phyloP scores from a whole-genome alignment of 805 yeast species.

The Yueomyces sinensis region DNA sequence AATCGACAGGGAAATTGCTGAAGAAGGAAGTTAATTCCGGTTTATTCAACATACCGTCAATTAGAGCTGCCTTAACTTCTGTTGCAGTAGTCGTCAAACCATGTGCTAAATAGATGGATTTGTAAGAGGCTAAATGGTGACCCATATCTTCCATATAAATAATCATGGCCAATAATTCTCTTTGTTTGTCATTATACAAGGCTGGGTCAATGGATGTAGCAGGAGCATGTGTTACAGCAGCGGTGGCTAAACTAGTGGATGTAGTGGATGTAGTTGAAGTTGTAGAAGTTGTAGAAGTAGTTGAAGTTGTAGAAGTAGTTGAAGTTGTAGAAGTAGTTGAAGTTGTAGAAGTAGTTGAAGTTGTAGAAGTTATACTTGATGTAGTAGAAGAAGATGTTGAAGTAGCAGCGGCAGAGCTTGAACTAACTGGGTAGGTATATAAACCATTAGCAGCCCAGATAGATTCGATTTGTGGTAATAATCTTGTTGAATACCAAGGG shows the following conservation, averaged over 20 bases:
- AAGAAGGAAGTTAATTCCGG: conserved; percentile 15
- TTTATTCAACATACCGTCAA: not conserved
- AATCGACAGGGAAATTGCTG: conserved; percentile 13
- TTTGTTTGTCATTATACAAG: not conserved
- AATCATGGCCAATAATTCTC: not conserved
- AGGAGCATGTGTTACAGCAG: not conserved
- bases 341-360: conserved; percentile 8
- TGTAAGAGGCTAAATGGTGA: not conserved
- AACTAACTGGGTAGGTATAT: not conserved
- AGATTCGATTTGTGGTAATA: conserved; percentile 1
- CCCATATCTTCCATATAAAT: not conserved
- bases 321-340: not conserved
- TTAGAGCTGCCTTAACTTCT: not conserved
- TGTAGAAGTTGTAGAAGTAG: conserved; percentile 1
- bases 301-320: conserved; percentile 3
- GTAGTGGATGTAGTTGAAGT: conserved; percentile 10
- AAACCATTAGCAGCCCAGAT: conserved; percentile 2
- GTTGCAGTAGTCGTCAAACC: not conserved
- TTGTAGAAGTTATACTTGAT: conserved; percentile 10
- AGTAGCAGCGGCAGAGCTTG: conserved; percentile 1
- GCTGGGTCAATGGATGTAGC: not conserved
- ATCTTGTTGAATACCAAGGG: conserved; percentile 4
- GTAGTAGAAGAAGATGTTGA: conserved; percentile 9
- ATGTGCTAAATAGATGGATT: not conserved
- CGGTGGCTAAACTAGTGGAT: conserved; percentile 1